Evolutionary conservation across 768 basidiomycete genomes (phyloP), one percentile per base, ranked within the genome.

Genomic region (Calocera cornea): DNA sequence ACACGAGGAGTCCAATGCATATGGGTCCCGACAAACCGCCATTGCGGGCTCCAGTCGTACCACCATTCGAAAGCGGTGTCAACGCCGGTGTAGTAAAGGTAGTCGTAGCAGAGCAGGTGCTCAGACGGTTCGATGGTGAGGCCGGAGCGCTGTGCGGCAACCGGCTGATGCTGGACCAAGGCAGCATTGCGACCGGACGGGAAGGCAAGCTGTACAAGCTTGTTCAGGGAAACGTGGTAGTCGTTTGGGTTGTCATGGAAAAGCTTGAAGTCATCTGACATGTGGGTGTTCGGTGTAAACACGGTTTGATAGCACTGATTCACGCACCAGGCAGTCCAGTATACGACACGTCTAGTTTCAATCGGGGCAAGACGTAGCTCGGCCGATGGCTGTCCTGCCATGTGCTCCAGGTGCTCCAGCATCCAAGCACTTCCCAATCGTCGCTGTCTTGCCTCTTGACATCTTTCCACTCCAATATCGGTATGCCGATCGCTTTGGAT

Each of bases 391-490:
- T 19, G 16, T 47, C 44, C 16, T 8, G 8, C 5, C 19, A 8
- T 24, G 24, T 8, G 14, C 14, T 76, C 80, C 80, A 81, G 5
- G 77, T 69, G 69, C 76, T 78, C 80, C 80, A 81, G 68, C 80
- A 81, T 29, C 68, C 79, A 16, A 74, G 22, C 24, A 73, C 77
- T 11, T 81, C 80, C 44, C 19, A 10, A 2, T 2, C 27, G 7
- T 7, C 10, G 22, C 31, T 60, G 10, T 70, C 68, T 16, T 73
- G 72, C 67, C 82, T 76, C 72, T 87, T 87, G 49, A 88, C 80
- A 67, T 87, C 81, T 49, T 81, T 78, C 86, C 86, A 88, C 74
- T 88, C 86, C 3, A 87, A 72, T 11, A 88, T 72, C 0, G 85
- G 82, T 41, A 71, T 75, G n/a, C 78, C 76, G 29, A 86, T 71